Evolutionary conservation across 768 basidiomycete species (phyloP).

Genomic region (Auricularia auricula-judae): DNA sequence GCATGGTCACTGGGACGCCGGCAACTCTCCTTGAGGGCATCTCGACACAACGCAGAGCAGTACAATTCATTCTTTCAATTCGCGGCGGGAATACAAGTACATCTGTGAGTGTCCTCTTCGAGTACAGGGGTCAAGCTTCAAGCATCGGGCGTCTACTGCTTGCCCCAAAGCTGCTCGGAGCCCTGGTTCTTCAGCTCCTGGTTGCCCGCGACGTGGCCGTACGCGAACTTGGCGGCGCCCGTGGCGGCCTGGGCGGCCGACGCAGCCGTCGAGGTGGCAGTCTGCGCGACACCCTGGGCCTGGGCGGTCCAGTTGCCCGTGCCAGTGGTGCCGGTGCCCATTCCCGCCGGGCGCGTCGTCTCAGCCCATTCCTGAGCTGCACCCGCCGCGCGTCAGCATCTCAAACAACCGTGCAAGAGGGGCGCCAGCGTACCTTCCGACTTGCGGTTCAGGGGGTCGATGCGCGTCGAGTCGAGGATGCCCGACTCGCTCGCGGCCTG

Average conservation of each 20-base stretch:
- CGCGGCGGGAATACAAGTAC: not conserved
- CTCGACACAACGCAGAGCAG: too few species aligned
- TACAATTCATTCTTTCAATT: not conserved
- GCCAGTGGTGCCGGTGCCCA: not conserved
- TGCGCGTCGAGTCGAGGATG: not conserved
- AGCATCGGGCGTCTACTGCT: not conserved
- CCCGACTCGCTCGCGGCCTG: not conserved
- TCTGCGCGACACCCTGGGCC: not conserved
- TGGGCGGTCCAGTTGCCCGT: not conserved
- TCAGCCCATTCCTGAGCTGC: not conserved
- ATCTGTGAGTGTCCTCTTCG: not conserved
- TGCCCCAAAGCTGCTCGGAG: not conserved
- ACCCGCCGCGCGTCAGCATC: not conserved
- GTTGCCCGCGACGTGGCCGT: not conserved
- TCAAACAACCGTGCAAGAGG: too few species aligned
- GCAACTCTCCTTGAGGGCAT: too few species aligned
- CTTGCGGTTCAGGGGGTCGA: not conserved
- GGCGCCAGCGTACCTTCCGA: not conserved
- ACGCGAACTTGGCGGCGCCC: not conserved
- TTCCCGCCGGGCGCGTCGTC: not conserved
- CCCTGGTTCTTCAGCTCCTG: not conserved
- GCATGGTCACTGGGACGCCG: too few species aligned
- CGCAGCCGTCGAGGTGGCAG: not conserved
- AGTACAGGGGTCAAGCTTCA: not conserved
- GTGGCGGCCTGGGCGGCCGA: not conserved